Conservation (phyloP, 192 early-diverging fungal species). For the Backusella australiensis region DNA sequence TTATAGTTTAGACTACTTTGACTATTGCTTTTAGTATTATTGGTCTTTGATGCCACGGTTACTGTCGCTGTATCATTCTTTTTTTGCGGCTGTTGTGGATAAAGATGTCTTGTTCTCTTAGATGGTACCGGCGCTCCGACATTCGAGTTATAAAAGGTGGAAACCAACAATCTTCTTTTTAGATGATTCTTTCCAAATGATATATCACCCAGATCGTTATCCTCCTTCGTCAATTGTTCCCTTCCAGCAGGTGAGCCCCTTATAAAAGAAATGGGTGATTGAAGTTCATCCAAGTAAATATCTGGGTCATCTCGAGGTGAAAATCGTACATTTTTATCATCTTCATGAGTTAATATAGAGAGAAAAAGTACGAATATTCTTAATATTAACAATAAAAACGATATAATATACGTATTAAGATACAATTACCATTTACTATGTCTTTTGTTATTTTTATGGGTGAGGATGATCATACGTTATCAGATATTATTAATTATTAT, state of each 20-base stretch:
- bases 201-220: neutral
- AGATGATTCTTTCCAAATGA: neutral
- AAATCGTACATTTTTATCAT: slow-evolving; percentile 8
- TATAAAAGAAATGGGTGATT: slow-evolving; percentile 1
- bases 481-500: neutral
- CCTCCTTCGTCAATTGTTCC: neutral
- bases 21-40: neutral
- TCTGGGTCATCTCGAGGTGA: slow-evolving; percentile 2
- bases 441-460: neutral
- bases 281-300: slow-evolving; percentile 14
- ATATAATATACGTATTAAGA: neutral
- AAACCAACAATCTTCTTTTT: neutral
- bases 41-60: neutral
- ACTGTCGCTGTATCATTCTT: neutral
- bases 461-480: neutral
- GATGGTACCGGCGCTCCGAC: neutral
- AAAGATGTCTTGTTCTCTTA: slow-evolving; percentile 3
- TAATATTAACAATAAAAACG: neutral
- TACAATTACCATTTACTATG: neutral
- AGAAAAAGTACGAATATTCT: neutral
- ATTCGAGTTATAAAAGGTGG: neutral
- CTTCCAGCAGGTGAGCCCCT: neutral
- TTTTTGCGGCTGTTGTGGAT: neutral
- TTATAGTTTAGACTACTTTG: neutral
- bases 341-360: neutral